Conservation (phyloP, 2,329 filamentous ascomycete species). For the Penicillium sp. region DNA sequence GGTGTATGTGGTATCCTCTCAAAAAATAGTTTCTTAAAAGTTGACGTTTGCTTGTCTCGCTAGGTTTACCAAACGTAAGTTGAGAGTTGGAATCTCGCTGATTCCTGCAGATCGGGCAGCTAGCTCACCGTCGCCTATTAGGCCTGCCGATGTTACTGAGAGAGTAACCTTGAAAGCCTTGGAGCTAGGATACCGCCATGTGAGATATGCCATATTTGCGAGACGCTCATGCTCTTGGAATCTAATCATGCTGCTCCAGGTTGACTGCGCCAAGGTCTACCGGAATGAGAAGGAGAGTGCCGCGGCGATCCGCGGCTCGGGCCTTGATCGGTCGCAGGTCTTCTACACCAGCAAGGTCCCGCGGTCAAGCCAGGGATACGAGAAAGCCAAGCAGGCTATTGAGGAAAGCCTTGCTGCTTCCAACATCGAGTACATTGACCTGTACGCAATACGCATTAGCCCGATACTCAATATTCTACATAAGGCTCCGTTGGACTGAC, state of each 20-base stretch:
- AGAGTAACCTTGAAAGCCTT: constrained; percentile 60
- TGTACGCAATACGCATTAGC: constrained; percentile 48
- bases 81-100: background rate
- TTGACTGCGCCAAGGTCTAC: constrained; percentile 62
- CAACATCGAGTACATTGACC: constrained; percentile 66
- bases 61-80: constrained; percentile 45
- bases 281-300: constrained; percentile 59
- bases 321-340: constrained; percentile 56
- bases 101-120: background rate
- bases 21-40: background rate
- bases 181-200: constrained; percentile 59
- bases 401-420: constrained; percentile 63
- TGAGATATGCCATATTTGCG: constrained; percentile 27
- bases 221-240: background rate
- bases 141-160: constrained; percentile 59
- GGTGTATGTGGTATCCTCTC: constrained; percentile 34
- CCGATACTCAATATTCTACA: no score
- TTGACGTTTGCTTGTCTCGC: constrained; percentile 11
- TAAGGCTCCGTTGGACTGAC: constrained; percentile 5
- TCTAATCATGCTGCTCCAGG: constrained; percentile 31
- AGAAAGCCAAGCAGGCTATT: constrained; percentile 64
- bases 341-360: constrained; percentile 67
- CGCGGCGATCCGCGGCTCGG: constrained; percentile 54
- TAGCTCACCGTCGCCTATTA: constrained; percentile 26
- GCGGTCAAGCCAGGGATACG: constrained; percentile 58